phyloP scores from a whole-genome alignment of 2,329 filamentous ascomycete species.

The Paraphaeosphaeria minitans region DNA sequence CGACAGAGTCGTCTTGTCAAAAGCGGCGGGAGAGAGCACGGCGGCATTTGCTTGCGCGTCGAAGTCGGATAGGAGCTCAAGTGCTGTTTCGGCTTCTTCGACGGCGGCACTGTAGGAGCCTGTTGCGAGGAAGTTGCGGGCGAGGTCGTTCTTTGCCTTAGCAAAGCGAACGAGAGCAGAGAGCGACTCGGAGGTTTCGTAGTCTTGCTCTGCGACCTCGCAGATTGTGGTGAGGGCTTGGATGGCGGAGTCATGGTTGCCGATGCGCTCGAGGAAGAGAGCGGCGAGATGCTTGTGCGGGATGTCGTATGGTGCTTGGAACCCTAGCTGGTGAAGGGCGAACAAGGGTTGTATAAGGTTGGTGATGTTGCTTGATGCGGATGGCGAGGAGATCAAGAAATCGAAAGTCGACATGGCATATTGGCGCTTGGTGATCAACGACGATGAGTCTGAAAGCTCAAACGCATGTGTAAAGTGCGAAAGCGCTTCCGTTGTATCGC shows the following conservation, averaged over 20 bases:
- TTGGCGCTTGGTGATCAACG: constrained; percentile 73
- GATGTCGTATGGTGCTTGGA: constrained; percentile 72
- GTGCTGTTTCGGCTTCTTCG: constrained; percentile 78
- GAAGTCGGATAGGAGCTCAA: constrained; percentile 77
- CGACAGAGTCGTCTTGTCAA: constrained; percentile 76
- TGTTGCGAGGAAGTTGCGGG: constrained; percentile 77
- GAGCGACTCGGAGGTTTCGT: constrained; percentile 80
- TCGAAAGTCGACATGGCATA: constrained; percentile 86
- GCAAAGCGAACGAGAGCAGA: constrained; percentile 76
- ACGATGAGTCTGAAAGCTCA: constrained; percentile 83
- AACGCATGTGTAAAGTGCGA: constrained; percentile 92
- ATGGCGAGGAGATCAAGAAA: constrained; percentile 66
- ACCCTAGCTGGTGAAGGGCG: constrained; percentile 79
- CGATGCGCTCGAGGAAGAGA: constrained; percentile 80
- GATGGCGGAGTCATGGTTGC: constrained; percentile 69
- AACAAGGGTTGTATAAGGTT: constrained; percentile 84
- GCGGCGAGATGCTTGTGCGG: constrained; percentile 78
- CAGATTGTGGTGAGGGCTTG: constrained; percentile 70
- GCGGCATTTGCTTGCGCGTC: constrained; percentile 49
- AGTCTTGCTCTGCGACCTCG: constrained; percentile 74
- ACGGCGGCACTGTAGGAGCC: constrained; percentile 70
- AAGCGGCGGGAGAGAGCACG: constrained; percentile 67
- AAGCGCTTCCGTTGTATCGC: constrained; percentile 76
- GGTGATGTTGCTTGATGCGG: constrained; percentile 58
- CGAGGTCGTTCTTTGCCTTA: constrained; percentile 83